A percentile compares a stretch with the other conserved stretches of the same genome.
These are phyloP conservation scores for Nemania serpens DNA, from an alignment of 2,329 filamentous ascomycete genomes.

Conservation along the genomic window DNA sequence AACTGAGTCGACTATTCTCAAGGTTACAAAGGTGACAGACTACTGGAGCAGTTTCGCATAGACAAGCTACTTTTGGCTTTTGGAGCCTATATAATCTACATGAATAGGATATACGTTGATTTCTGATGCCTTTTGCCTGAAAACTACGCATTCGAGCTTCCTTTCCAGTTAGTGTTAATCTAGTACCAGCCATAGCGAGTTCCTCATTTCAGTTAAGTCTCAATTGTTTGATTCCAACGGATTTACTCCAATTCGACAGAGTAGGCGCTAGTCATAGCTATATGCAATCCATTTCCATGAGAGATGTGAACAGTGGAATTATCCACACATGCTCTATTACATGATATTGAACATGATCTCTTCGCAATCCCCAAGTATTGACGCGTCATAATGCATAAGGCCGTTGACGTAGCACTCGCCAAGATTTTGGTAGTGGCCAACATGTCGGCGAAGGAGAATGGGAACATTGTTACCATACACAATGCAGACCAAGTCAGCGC, in stretches of 20 bases:
- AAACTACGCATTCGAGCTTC: too few relatives aligned
- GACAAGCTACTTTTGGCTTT: not conserved
- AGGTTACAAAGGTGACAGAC: not conserved
- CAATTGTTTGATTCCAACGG: too few relatives aligned
- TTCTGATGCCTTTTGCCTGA: too few relatives aligned
- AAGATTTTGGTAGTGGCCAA: not conserved
- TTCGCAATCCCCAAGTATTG: not conserved
- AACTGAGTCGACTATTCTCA: not conserved
- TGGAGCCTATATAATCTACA: not conserved
- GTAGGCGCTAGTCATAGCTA: too few relatives aligned
- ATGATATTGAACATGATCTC: not conserved
- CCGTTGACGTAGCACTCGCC: not conserved
- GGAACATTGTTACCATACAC: not conserved
- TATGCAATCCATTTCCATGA: too few relatives aligned
- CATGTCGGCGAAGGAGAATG: not conserved
- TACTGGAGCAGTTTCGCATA: not conserved
- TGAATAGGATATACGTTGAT: too few relatives aligned
- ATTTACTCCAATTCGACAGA: too few relatives aligned
- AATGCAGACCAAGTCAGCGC: not conserved
- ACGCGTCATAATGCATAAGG: not conserved
- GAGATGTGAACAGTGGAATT: too few relatives aligned
- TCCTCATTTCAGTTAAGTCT: too few relatives aligned
- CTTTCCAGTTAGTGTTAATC: too few relatives aligned
- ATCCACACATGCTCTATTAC: not conserved
- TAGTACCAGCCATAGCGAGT: too few relatives aligned